Evolutionary conservation across 164 flowering plant genomes (phyloP), one percentile per base, ranked within the genome.

Genomic region (Malania oleifera): DNA sequence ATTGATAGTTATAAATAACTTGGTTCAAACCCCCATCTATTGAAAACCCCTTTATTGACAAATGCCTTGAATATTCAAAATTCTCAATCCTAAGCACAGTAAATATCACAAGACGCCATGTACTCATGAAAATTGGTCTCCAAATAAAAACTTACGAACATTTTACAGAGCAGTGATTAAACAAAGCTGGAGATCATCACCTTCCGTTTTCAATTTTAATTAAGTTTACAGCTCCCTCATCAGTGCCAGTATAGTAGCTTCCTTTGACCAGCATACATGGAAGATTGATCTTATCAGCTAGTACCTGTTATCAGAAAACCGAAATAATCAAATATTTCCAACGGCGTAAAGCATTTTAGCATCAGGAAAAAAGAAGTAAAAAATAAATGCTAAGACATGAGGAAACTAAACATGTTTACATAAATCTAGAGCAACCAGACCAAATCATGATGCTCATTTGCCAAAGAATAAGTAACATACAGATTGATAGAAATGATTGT

Each of bases 201-300:
- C 99, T 82, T 72, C 80, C 91, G 72, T 77, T 61, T 63, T 74
- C 83, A 67, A 78, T 54, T 75, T 77, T 88, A 44, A 93, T 83
- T 76, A 93, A 64, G 72, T 88, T 90, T 50, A 93, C 89, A 67
- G 97, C 99, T 58, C 96, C 99, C 56, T 93, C 99, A 75, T 90
- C 97, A 38, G 93, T 86, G 57, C 97, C 97, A 64, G 96, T 93
- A 66, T 85, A 93, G 72, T 83, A 86, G 77, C 95, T 90, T 47
- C 99, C 96, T 69, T 93, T 93, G 59, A 93, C 88, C 70, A 93
- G 85, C 87, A 83, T 86, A 60, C 99, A 93, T 38, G 93, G 96
- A 66, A 93, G 85, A 73, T 72, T 72, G 68, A 90, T 78, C 73
- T 69, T 83, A 76, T 93, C 99, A 56, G 97, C 96, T 41, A 93